Conservation (phyloP, 441 rosid species). For the Bruguiera hainesii region DNA sequence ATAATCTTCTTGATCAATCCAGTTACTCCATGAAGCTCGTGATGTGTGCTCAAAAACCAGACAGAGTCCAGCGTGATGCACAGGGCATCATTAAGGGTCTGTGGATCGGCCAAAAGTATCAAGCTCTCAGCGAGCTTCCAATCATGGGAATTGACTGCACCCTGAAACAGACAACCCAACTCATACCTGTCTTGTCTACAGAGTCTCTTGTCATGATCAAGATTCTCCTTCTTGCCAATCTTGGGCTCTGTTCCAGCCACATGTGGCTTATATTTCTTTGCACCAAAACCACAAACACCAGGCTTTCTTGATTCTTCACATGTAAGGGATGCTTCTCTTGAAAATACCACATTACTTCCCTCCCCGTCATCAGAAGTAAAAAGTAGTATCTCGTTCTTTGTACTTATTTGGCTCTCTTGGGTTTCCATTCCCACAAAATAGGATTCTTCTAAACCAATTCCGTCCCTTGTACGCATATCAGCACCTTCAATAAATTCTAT, state of each 20-base stretch:
- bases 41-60: slow-evolving; percentile 81
- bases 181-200: slow-evolving; percentile 69
- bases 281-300: slow-evolving; percentile 45
- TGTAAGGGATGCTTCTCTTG: slow-evolving; percentile 60
- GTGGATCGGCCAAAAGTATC: slow-evolving; percentile 63
- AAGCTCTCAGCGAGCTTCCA: slow-evolving; percentile 81
- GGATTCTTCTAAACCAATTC: slow-evolving; percentile 32
- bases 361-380: slow-evolving; percentile 47
- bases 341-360: slow-evolving; percentile 58
- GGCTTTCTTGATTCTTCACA: slow-evolving; percentile 41
- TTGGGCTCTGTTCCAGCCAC: slow-evolving; percentile 35
- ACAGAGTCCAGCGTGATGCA: slow-evolving; percentile 83
- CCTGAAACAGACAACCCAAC: slow-evolving; percentile 71
- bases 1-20: slow-evolving; percentile 69
- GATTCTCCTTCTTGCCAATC: slow-evolving; percentile 41
- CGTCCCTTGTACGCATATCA: slow-evolving; percentile 38
- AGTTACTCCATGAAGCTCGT: slow-evolving; percentile 62
- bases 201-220: slow-evolving; percentile 57
- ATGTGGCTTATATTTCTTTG: slow-evolving; percentile 49
- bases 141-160: slow-evolving; percentile 76
- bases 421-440: slow-evolving; percentile 44
- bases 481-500: slow-evolving; percentile 28
- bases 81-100: slow-evolving; percentile 75
- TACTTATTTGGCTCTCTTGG: slow-evolving; percentile 35
- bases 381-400: slow-evolving; percentile 34